Evolutionary conservation across 805 yeast species (phyloP).

Genomic region (Debaryomyces maramus): DNA sequence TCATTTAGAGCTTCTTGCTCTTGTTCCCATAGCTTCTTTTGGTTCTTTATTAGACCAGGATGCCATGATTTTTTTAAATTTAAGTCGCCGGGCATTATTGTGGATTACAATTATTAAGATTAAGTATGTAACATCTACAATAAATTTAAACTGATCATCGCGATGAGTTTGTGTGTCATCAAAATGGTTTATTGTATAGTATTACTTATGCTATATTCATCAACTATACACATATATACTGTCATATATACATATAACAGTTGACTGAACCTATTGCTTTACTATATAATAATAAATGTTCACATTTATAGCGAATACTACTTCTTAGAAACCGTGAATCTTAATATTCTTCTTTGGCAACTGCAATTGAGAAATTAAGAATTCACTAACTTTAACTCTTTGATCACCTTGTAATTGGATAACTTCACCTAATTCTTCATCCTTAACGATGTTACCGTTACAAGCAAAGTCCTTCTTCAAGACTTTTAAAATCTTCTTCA

Average conservation of each 20-base stretch:
- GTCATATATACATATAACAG: constrained; percentile 2
- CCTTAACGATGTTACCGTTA: constrained; percentile 97
- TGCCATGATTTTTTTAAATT: constrained; percentile 96
- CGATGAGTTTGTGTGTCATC: too few species aligned
- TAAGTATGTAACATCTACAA: too few species aligned
- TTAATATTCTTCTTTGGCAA: constrained; percentile 95
- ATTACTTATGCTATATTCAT: constrained; percentile 1
- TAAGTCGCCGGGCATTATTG: constrained; percentile 67
- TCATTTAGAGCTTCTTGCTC: constrained; percentile 81
- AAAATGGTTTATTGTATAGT: too few species aligned
- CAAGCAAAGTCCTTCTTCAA: constrained; percentile 98
- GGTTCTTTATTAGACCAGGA: constrained; percentile 83
- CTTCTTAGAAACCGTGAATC: constrained; percentile 95
- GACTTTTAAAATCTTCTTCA: constrained; percentile 89
- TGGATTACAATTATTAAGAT: background rate
- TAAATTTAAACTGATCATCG: too few species aligned
- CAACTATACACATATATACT: constrained; percentile 5
- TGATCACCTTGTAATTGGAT: constrained; percentile 99
- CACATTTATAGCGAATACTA: background rate
- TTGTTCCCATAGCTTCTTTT: constrained; percentile 76
- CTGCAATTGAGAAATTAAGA: constrained; percentile 80
- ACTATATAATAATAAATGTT: constrained; percentile 1
- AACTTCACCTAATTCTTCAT: constrained; percentile 93
- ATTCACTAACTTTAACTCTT: constrained; percentile 93
- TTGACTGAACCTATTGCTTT: constrained; percentile 1